Conservation (phyloP, 495 filamentous ascomycete genomes). For the Tetracladium marchalianum region DNA sequence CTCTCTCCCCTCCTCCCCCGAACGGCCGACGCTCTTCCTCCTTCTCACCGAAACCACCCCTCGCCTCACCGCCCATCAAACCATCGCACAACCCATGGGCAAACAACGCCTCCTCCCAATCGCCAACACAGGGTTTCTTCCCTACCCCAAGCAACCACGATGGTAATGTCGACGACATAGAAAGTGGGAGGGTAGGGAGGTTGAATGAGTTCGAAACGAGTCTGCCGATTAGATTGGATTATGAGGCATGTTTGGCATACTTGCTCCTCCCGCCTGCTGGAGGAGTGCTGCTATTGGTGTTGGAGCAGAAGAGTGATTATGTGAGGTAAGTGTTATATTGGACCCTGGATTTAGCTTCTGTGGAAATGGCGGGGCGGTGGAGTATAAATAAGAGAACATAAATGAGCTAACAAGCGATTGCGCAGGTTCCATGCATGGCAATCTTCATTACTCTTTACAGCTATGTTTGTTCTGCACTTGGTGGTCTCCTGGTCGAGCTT, state of each 20-base stretch:
- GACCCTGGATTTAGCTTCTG: not conserved
- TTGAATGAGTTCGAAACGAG: conserved; percentile 61
- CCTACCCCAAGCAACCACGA: conserved; percentile 20
- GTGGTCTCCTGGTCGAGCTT: conserved; percentile 77
- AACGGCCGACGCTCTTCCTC: conserved; percentile 31
- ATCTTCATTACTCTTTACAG: conserved; percentile 75
- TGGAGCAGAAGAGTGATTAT: conserved; percentile 94
- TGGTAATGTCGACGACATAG: conserved; percentile 22
- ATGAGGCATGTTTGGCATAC: conserved; percentile 89
- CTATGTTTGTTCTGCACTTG: conserved; percentile 76
- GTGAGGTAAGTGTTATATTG: conserved; percentile 57
- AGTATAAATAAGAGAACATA: not conserved
- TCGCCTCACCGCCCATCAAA: conserved; percentile 28
- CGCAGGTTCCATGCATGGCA: conserved; percentile 93
- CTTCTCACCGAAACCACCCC: conserved; percentile 32
- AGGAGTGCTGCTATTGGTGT: conserved; percentile 69
- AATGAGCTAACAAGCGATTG: conserved; percentile 3
- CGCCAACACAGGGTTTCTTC: conserved; percentile 15
- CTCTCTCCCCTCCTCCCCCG: conserved; percentile 51
- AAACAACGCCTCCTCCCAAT: conserved; percentile 13
- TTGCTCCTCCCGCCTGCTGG: conserved; percentile 78
- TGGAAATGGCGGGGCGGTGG: not conserved
- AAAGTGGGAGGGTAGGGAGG: conserved; percentile 11
- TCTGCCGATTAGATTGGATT: conserved; percentile 56
- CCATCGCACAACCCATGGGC: conserved; percentile 40